Evolutionary conservation across 805 yeast genomes (phyloP).

Genomic region (Ogataea ganodermae): DNA sequence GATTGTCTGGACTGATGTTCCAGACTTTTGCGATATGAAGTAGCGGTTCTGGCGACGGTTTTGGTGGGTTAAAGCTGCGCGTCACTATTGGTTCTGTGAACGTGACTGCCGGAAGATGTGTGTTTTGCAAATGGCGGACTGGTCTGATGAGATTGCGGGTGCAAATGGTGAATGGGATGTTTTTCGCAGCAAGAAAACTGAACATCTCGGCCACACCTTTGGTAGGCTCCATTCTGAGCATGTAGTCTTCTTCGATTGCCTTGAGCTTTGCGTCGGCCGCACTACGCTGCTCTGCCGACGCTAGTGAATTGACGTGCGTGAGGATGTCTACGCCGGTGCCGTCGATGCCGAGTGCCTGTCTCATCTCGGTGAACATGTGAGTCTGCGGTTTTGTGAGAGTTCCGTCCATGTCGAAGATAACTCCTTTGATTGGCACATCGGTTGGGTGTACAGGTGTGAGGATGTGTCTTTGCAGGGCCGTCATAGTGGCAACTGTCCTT

Average conservation of each 20-base stretch:
- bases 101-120: constrained; percentile 40
- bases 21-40: constrained; percentile 54
- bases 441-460: constrained; percentile 22
- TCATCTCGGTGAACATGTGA: constrained; percentile 52
- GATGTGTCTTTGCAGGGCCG: constrained; percentile 19
- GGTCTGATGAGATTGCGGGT: constrained; percentile 61
- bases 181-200: constrained; percentile 27
- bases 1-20: constrained; percentile 45
- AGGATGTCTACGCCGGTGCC: constrained; percentile 51
- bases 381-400: constrained; percentile 67
- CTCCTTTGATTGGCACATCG: constrained; percentile 40
- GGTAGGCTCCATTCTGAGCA: constrained; percentile 56
- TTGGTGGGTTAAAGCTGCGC: constrained; percentile 65
- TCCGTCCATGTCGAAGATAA: constrained; percentile 81
- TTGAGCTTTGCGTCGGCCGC: constrained; percentile 50
- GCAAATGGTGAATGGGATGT: constrained; percentile 55
- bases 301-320: constrained; percentile 47
- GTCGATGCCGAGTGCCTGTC: constrained; percentile 54
- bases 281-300: constrained; percentile 39
- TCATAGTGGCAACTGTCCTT: neutral
- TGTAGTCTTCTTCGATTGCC: constrained; percentile 61
- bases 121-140: constrained; percentile 50
- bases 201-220: constrained; percentile 48
- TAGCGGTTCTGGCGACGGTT: constrained; percentile 67
- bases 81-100: constrained; percentile 57